Evolutionary conservation across 2,329 filamentous ascomycete genomes (phyloP).

Genomic region (Pyricularia pennisetigena): DNA sequence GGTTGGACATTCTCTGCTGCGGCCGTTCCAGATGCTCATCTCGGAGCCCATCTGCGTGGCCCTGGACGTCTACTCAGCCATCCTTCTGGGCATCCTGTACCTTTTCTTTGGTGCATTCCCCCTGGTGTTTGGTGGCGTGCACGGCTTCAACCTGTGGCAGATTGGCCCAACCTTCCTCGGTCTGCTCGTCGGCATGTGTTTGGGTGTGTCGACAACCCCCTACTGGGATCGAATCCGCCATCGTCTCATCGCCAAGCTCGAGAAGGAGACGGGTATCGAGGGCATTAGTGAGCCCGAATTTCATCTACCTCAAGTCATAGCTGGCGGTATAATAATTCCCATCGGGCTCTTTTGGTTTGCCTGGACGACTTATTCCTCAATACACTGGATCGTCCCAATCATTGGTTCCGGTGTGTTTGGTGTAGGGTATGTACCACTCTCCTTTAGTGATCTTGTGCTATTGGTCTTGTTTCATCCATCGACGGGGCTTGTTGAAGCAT

Average conservation of each 20-base stretch:
- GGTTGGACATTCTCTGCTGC: constrained; percentile 46
- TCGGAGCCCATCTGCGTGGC: constrained; percentile 80
- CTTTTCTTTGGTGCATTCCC: constrained; percentile 87
- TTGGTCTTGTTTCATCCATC: background rate
- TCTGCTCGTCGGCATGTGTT: constrained; percentile 57
- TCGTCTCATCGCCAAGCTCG: constrained; percentile 44
- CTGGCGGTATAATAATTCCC: constrained; percentile 69
- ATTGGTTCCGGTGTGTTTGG: constrained; percentile 66
- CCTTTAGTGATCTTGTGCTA: background rate
- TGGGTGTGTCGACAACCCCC: constrained; percentile 52
- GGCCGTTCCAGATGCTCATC: constrained; percentile 71
- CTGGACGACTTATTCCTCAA: constrained; percentile 66
- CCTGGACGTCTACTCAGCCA: constrained; percentile 72
- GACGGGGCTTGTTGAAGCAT: background rate
- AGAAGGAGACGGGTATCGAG: constrained; percentile 36
- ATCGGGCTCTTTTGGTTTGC: constrained; percentile 81
- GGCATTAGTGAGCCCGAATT: constrained; percentile 75
- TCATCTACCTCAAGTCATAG: constrained; percentile 65
- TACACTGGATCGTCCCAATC: constrained; percentile 71
- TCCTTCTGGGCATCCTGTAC: constrained; percentile 81
- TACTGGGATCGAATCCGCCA: constrained; percentile 54
- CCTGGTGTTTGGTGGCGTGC: constrained; percentile 60
- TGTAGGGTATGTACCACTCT: constrained; percentile 44
- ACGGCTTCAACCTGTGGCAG: constrained; percentile 72
- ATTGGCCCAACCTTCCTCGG: constrained; percentile 70